Percentiles rank a stretch among this genome's conserved stretches.
Conservation (phyloP, 257 asterid genomes). For the Scutellaria galericulata region DNA sequence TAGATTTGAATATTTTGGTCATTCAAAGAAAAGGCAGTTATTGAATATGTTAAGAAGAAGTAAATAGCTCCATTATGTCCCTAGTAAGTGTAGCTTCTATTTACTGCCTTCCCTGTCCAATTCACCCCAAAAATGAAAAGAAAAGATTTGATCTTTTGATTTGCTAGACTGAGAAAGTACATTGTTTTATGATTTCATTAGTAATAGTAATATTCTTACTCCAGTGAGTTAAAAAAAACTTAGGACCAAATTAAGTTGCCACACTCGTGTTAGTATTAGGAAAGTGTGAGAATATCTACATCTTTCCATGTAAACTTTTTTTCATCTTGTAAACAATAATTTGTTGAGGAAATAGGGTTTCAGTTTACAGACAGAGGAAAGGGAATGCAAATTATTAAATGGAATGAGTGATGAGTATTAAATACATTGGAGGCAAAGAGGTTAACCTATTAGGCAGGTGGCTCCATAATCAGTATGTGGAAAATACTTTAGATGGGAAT, state of each 20-base stretch:
- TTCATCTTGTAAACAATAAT: slow-evolving; percentile 10
- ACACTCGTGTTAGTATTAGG: neutral
- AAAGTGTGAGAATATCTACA: neutral
- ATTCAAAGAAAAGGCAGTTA: neutral
- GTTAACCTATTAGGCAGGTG: neutral
- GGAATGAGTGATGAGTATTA: neutral
- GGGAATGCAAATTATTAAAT: slow-evolving; percentile 3
- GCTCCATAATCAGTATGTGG: neutral
- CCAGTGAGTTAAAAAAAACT: neutral
- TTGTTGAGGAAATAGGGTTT: slow-evolving; percentile 11
- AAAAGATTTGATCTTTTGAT: neutral
- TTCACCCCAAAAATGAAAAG: neutral
- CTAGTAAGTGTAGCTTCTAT: neutral
- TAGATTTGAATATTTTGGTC: neutral
- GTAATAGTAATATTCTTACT: slow-evolving; percentile 8
- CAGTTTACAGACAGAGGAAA: slow-evolving; percentile 13
- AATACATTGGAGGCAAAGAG: slow-evolving; percentile 2
- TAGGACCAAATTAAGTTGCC: neutral
- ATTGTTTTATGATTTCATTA: neutral
- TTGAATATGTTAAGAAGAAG: slow-evolving; percentile 16
- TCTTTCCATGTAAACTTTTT: neutral
- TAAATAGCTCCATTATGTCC: neutral
- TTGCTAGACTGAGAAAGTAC: slow-evolving; percentile 9
- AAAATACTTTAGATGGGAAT: slow-evolving; percentile 10
- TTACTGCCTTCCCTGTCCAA: neutral